phyloP scores from a whole-genome alignment of 1,139 yeast species.

The Taphrina wiesneri region DNA sequence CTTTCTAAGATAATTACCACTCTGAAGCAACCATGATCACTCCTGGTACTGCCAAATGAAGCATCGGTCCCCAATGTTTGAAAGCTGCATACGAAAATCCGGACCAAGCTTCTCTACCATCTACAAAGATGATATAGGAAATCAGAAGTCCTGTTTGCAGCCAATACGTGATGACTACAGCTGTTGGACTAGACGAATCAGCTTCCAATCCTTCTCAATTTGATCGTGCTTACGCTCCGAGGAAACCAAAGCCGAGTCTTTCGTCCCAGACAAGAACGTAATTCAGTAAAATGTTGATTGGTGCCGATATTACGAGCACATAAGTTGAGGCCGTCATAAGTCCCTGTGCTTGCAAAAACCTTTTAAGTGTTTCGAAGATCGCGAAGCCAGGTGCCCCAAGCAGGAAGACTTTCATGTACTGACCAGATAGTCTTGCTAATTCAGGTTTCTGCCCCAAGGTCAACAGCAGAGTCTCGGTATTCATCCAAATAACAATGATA shows the following conservation, averaged over 20 bases:
- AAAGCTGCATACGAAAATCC: slow-evolving; percentile 55
- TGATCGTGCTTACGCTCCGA: slow-evolving; percentile 53
- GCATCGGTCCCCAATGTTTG: slow-evolving; percentile 63
- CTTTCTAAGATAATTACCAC: slow-evolving; percentile 46
- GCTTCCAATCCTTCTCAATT: background rate
- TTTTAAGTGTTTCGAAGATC: slow-evolving; percentile 74
- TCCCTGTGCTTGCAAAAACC: slow-evolving; percentile 86
- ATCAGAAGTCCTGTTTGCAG: slow-evolving; percentile 56
- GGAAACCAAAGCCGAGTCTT: slow-evolving; percentile 58
- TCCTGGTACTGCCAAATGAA: slow-evolving; percentile 73
- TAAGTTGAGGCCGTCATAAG: slow-evolving; percentile 87
- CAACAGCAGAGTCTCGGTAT: slow-evolving; percentile 45
- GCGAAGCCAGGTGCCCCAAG: slow-evolving; percentile 83
- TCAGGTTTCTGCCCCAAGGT: slow-evolving; percentile 43
- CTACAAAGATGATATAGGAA: slow-evolving; percentile 55
- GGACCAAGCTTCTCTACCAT: slow-evolving; percentile 73
- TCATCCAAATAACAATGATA: slow-evolving; percentile 60
- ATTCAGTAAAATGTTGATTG: slow-evolving; percentile 67
- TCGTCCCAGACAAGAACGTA: slow-evolving; percentile 76
- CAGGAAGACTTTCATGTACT: slow-evolving; percentile 63
- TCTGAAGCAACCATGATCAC: slow-evolving; percentile 84
- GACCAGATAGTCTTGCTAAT: slow-evolving; percentile 63
- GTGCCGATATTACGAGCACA: slow-evolving; percentile 73
- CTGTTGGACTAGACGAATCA: slow-evolving; percentile 50
- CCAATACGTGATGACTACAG: slow-evolving; percentile 66